Percentiles rank a stretch among this genome's conserved stretches.
phyloP scores from a whole-genome alignment of 2,329 filamentous ascomycete genomes.

The Nothomitra cinnamomea region DNA sequence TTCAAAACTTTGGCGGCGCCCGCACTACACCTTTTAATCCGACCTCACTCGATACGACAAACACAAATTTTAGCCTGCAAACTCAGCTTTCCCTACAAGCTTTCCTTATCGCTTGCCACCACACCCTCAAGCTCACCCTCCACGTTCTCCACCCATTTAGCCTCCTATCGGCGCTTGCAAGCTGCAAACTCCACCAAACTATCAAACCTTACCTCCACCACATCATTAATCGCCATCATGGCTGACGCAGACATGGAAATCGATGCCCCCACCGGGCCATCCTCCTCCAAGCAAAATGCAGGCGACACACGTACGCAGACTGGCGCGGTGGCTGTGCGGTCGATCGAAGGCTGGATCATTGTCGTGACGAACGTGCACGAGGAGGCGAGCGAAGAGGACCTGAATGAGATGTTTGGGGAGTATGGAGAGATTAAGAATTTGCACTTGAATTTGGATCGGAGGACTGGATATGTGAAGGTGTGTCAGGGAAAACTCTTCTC shows the following conservation, averaged over 20 bases:
- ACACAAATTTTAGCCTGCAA: too few species aligned
- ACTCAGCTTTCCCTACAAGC: too few species aligned
- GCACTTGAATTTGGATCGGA: slow-evolving; percentile 65
- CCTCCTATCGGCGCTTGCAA: background rate
- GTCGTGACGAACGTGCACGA: slow-evolving; percentile 78
- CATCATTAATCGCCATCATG: slow-evolving; percentile 20
- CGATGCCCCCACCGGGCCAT: slow-evolving; percentile 14
- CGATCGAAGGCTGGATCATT: slow-evolving; percentile 80
- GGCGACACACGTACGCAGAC: slow-evolving; percentile 15
- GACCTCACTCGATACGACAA: too few species aligned
- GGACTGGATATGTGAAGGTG: slow-evolving; percentile 79
- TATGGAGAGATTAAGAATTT: slow-evolving; percentile 78
- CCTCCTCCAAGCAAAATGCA: slow-evolving; percentile 11
- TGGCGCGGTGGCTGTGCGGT: slow-evolving; percentile 46
- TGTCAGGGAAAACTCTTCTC: slow-evolving; percentile 8
- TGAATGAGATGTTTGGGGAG: slow-evolving; percentile 68
- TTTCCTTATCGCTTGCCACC: too few species aligned
- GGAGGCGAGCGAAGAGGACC: slow-evolving; percentile 67
- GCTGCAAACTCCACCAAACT: too few species aligned
- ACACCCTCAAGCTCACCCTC: background rate
- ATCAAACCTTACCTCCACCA: background rate
- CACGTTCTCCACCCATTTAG: background rate
- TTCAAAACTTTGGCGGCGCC: too few species aligned
- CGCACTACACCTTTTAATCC: too few species aligned
- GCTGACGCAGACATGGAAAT: slow-evolving; percentile 30